Base-by-base conservation (phyloP, 192 early-diverging fungal species). In the Coemansia guatemalensis region DNA sequence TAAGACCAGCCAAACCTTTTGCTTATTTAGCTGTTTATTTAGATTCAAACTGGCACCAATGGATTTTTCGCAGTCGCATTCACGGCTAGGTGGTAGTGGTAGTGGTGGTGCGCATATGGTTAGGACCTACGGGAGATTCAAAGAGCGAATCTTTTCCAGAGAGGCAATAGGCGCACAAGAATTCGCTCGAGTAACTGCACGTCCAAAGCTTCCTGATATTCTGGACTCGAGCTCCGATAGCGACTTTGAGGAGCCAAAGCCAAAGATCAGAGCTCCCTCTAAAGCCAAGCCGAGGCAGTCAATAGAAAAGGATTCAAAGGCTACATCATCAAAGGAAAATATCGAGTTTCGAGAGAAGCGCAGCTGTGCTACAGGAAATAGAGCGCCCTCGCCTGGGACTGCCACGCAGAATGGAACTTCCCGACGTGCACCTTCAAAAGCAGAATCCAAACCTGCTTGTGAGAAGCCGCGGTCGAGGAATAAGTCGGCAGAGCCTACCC, bases 91-190 rank as follows among this genome's bases (percentile, higher is more conserved):
- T 7, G 53, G 56, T 20, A 59, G 49, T 27, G 61, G 60, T n/a
- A 49, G 47, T 12, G 29, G 60, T 44, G 63, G 64, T 4, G 55
- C 72, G 47, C 72, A 71, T 7, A 65, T 74, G 65, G 72, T 80
- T 56, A 80, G 74, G 26, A 80, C 78, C 29, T 80, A 80, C 53
- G 78, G 78, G 1, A 64, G 78, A 1, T 68, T 74, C 44, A 65
- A 65, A 23, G 72, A 80, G 47, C 72, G 78, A 20, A 71, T 74
- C 25, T 65, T 71, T 21, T 62, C 57, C 53, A 39, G 78, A 7
- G 77, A 80, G 12, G 39, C 53, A 30, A 71, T 61, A 29, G 62
- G 51, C 18, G 62, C 68, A 2, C 56, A 80, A 12, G 72, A 80
- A 32, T 80, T 80, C 60, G 72, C 78, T 6, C 68, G 65, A 14